Evolutionary conservation across 2,329 filamentous ascomycete genomes (phyloP), one percentile per base, ranked within the genome.

Genomic region (Phaeosphaeriaceae sp.): DNA sequence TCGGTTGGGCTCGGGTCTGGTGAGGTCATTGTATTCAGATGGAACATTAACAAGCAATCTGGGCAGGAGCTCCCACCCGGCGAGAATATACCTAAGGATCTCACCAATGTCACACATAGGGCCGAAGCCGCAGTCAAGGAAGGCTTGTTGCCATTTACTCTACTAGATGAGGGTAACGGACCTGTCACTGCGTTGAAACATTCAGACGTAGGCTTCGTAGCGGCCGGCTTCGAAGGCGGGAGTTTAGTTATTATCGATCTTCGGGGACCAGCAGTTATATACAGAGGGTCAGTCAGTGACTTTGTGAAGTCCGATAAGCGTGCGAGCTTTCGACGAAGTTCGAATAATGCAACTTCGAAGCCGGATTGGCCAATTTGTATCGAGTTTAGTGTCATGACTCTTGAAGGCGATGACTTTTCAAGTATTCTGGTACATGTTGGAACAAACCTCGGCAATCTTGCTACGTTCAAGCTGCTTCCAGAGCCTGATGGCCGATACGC

Each of bases 351-450:
- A 4, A 68, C 77, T 1, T 49, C 62, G 12, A 78, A 79, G 43
- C 68, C 77, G 39, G 92, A 97, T 65, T 95, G 87, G 83, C 86
- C 90, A 0, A 91, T 90, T 0, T 81, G 79, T 23, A 85, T 97
- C 21, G 90, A 97, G 67, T 99, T 97, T 75, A 91, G 90, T 44
- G 90, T 76, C 42, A 87, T 99, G 86, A 95, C 89, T 3, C 77
- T 97, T 3, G 94, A 97, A 35, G 89, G 88, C n/a, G 93, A 97
- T 67, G 83, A 90, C 57, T 99, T 96, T 70, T 97, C 94, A 1
- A 97, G 92, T 65, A 96, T 99, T 48, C 85, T 88, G 50, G 89
- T 94, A 59, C 95, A 97, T 60, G 89, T 95, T 2, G 94, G 94
- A 16, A 97, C 94, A 0, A 92, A 87, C 58, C 74, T 85, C 23